phyloP scores from a whole-genome alignment of 140 eudicot species.

The Bidens hawaiensis region DNA sequence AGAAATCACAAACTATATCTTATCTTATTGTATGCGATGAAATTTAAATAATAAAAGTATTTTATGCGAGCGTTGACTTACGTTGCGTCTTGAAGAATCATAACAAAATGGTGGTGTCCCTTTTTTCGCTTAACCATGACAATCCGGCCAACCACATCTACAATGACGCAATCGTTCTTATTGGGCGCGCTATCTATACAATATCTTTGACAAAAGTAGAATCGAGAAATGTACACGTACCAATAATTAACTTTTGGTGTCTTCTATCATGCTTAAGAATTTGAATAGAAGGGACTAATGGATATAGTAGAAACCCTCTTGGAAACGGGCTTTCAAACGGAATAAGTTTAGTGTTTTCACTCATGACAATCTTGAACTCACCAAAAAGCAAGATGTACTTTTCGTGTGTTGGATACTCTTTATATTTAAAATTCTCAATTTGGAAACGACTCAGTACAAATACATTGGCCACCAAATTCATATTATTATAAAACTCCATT shows the following conservation, averaged over 20 bases:
- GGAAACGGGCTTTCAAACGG: neutral
- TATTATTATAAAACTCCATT: neutral
- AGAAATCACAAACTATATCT: neutral
- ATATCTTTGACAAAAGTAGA: neutral
- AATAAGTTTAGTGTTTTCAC: neutral
- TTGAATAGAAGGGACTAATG: neutral
- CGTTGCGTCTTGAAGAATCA: neutral
- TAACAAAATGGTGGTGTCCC: neutral
- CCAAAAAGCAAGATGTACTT: neutral
- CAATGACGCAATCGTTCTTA: neutral
- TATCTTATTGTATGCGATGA: neutral
- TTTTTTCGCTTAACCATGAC: neutral
- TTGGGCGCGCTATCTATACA: neutral
- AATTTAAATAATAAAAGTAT: neutral
- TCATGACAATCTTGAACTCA: no score
- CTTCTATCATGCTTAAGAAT: neutral
- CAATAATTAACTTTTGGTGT: neutral
- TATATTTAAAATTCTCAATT: neutral
- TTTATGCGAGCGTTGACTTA: neutral
- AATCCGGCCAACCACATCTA: neutral
- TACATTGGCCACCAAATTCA: neutral
- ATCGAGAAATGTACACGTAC: neutral
- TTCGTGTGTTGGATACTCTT: neutral
- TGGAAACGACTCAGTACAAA: neutral
- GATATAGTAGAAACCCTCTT: neutral